Evolutionary conservation across 1,284 basidiomycete species (phyloP).

Genomic region (Xerocomus amazonicus): DNA sequence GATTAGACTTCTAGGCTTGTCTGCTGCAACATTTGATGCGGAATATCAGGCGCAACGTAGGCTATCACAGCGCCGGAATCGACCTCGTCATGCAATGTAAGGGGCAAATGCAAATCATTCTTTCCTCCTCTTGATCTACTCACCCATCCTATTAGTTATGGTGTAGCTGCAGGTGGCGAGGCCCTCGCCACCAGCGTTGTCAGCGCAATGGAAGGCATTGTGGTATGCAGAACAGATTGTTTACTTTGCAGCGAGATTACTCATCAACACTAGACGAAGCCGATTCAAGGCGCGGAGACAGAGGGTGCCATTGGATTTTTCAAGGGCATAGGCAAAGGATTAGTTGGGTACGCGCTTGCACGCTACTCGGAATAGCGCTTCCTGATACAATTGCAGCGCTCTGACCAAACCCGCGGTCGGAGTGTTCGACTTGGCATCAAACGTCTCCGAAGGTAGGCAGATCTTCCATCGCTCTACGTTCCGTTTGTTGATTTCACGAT

Average conservation of each 20-base stretch:
- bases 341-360: constrained; percentile 72
- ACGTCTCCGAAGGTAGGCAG: constrained; percentile 82
- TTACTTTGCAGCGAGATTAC: neutral
- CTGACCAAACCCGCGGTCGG: constrained; percentile 98
- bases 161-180: constrained; percentile 91
- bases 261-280: constrained; percentile 65
- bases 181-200: constrained; percentile 93
- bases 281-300: constrained; percentile 93
- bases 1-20: constrained; percentile 60
- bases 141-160: constrained; percentile 58
- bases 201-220: constrained; percentile 93
- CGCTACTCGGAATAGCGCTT: constrained; percentile 6
- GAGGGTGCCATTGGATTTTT: constrained; percentile 96
- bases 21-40: constrained; percentile 93
- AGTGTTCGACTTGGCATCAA: constrained; percentile 93
- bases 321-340: constrained; percentile 95
- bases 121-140: constrained; percentile 9
- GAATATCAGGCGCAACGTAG: constrained; percentile 92
- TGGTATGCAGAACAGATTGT: constrained; percentile 51
- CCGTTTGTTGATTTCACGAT: constrained; percentile 6
- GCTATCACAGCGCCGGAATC: constrained; percentile 88
- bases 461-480: neutral
- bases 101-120: constrained; percentile 20
- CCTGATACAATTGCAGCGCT: constrained; percentile 46
- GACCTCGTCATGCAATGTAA: constrained; percentile 93